Conservation (phyloP, 192 early-diverging fungal genomes). For the Coemansia biformis region DNA sequence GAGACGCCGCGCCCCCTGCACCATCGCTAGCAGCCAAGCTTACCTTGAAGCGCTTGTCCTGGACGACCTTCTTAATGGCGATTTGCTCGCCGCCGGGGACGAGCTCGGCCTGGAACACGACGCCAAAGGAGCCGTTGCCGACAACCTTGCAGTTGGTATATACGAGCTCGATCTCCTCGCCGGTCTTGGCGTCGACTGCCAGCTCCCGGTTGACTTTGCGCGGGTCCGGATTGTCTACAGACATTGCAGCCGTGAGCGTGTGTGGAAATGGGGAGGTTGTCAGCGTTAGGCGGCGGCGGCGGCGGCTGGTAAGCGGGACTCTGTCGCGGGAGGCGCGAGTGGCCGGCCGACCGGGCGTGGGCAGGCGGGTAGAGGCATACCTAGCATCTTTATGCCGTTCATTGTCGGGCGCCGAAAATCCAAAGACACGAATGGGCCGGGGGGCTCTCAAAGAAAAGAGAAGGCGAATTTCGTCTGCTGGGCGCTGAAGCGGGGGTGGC, state of each 20-base stretch:
- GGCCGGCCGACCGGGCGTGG: too few species aligned
- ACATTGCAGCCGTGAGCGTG: too few species aligned
- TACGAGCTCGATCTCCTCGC: conserved; percentile 76
- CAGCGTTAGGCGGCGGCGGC: too few species aligned
- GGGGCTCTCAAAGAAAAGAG: background rate
- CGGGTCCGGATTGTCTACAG: conserved; percentile 53
- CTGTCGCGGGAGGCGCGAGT: too few species aligned
- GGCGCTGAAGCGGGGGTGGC: background rate
- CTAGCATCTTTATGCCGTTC: conserved; percentile 49
- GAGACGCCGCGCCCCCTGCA: too few species aligned
- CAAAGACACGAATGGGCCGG: conserved; percentile 5
- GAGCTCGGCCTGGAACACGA: conserved; percentile 93
- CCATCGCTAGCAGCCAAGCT: too few species aligned
- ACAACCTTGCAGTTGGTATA: conserved; percentile 92
- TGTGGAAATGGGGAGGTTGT: too few species aligned
- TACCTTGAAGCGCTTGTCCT: conserved; percentile 99
- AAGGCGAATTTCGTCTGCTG: background rate
- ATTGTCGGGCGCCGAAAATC: conserved; percentile 17
- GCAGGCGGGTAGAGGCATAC: conserved; percentile 29
- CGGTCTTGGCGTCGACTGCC: conserved; percentile 83
- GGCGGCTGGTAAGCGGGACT: too few species aligned
- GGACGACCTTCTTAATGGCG: conserved; percentile 98
- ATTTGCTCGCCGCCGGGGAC: conserved; percentile 70
- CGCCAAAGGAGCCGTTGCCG: conserved; percentile 97
- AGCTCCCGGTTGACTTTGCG: conserved; percentile 66